phyloP scores from a whole-genome alignment of 805 yeast species.

The Yarrowia sp. region DNA sequence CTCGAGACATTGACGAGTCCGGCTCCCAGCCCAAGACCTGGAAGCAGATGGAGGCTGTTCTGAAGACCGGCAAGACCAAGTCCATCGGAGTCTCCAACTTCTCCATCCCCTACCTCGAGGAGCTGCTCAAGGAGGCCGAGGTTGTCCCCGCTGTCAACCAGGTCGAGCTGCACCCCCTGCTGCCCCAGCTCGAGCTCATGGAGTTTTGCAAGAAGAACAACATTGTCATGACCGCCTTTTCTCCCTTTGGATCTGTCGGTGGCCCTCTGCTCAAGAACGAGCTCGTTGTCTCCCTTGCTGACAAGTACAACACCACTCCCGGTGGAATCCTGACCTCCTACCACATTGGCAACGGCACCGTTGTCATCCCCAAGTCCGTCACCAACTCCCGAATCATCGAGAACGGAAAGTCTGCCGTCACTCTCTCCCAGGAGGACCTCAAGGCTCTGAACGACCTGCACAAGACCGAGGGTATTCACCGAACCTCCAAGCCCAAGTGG shows the following conservation, averaged over 20 bases:
- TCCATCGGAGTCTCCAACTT: conserved; percentile 84
- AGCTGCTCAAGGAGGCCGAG: conserved; percentile 57
- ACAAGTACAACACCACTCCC: conserved; percentile 60
- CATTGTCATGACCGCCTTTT: conserved; percentile 73
- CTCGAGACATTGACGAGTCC: conserved; percentile 50
- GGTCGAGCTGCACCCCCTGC: conserved; percentile 76
- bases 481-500: conserved; percentile 47
- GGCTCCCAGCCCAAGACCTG: conserved; percentile 60
- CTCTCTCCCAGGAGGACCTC: conserved; percentile 56
- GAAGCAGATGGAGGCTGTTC: conserved; percentile 67
- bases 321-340: conserved; percentile 71
- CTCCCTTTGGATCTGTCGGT: conserved; percentile 72
- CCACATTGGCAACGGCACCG: conserved; percentile 66
- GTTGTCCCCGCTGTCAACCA: conserved; percentile 75
- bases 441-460: conserved; percentile 49
- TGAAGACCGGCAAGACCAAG: conserved; percentile 54
- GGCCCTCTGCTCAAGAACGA: conserved; percentile 68
- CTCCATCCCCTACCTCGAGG: conserved; percentile 60
- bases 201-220: conserved; percentile 60
- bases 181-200: conserved; percentile 68
- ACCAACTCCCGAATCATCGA: conserved; percentile 66
- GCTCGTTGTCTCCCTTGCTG: conserved; percentile 59
- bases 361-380: conserved; percentile 72
- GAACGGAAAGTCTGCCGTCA: conserved; percentile 52
- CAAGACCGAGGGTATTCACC: conserved; percentile 45